Base-by-base conservation (phyloP, 345 rosid genomes). In the Gossypium australe region DNA sequence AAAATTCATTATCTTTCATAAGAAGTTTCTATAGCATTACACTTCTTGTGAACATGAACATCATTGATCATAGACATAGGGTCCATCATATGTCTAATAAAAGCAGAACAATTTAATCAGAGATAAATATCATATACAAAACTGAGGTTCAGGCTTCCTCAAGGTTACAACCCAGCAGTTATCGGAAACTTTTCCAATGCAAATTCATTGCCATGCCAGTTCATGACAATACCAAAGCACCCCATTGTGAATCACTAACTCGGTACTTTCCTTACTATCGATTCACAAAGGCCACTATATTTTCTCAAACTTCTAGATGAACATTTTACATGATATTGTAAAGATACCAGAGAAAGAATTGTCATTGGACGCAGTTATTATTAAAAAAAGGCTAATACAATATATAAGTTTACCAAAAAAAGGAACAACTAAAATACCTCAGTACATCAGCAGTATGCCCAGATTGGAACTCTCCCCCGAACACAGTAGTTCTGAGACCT, bases 391-490 rank as follows among this genome's bases (percentile, higher is more conserved):
- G 71, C 73, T 65, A 73, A 49, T 29, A 63, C 45, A 74, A 47
- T 11, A 66, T 45, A 7, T 17, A 70, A 45, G 48, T 51, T 18
- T 67, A 62, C 67, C 43, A 74, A 73, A 57, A 64, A 67, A 56
- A 53, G 25, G 73, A 62, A 44, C 13, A 77, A 48, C 11, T 34
- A 41, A 12, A 41, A 73, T 88, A 96, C 99, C 98, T 90, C 70
- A 86, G 82, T 16, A 95, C 98, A 78, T 95, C 99, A 78, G 90
- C 91, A 45, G 96, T 93, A 82, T 95, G 99, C 68, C 99, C 98
- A 20, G 94, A 93, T 82, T 93, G 99, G 85, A 91, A 90, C 75
- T 93, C 99, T 62, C 98, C 99, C 69, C 99, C 98, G 76, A 95
- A 95, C 22, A 93, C 91, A 56, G 97, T 93, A 80, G 97, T 90